These are phyloP conservation scores for Balakata baccata DNA, from an alignment of 345 rosid species.

Conservation along the genomic window DNA sequence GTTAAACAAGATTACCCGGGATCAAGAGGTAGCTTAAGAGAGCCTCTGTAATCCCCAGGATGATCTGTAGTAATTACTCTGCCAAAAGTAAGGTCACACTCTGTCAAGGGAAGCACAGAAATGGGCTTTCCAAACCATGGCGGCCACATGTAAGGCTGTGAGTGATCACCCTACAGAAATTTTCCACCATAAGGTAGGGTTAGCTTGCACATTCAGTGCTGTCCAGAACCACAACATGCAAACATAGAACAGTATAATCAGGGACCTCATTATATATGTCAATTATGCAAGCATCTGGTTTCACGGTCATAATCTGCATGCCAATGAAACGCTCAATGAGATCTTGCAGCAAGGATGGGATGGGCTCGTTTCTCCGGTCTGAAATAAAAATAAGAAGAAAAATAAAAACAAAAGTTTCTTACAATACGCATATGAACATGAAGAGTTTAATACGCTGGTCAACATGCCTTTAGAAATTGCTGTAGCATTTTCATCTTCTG, in stretches of 20 bases:
- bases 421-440: not conserved
- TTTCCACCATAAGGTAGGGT: slow-evolving; percentile 9
- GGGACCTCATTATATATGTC: slow-evolving; percentile 79
- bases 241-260: not conserved
- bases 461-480: slow-evolving; percentile 63
- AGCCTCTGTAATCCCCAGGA: slow-evolving; percentile 79
- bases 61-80: slow-evolving; percentile 50
- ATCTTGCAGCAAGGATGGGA: slow-evolving; percentile 74
- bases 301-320: slow-evolving; percentile 53
- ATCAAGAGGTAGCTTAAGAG: slow-evolving; percentile 68
- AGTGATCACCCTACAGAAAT: slow-evolving; percentile 75
- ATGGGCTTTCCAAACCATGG: slow-evolving; percentile 83
- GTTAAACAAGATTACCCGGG: slow-evolving; percentile 66
- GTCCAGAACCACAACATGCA: slow-evolving; percentile 15
- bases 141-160: slow-evolving; percentile 70
- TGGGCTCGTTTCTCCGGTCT: slow-evolving; percentile 63
- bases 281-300: slow-evolving; percentile 82
- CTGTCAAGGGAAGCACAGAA: slow-evolving; percentile 63
- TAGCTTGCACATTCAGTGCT: not conserved
- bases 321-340: slow-evolving; percentile 60
- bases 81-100: slow-evolving; percentile 79
- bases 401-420: not conserved
- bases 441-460: not conserved
- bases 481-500: slow-evolving; percentile 54
- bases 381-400: slow-evolving; percentile 13